Conservation (phyloP, 129 eudicot species). For the Solidago caesia region DNA sequence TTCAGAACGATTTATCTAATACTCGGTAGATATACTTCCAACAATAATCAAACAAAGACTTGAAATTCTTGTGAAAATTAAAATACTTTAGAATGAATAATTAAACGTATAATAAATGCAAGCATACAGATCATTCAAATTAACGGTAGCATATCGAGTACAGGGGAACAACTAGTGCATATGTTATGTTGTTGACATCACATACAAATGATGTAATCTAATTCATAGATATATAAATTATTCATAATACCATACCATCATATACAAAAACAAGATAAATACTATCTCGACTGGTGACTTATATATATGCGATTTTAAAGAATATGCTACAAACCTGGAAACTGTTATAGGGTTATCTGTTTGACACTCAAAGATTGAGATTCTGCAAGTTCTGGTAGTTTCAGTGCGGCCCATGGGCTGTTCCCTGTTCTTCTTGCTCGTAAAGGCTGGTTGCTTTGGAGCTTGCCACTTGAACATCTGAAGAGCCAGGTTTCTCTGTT, state of each 20-base stretch:
- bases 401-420: neutral
- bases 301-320: neutral
- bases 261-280: neutral
- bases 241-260: neutral
- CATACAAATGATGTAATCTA: neutral
- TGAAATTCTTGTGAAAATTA: too few relatives aligned
- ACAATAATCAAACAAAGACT: too few relatives aligned
- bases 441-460: neutral
- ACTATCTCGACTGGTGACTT: neutral
- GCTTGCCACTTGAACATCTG: conserved; percentile 3
- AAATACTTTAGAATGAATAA: neutral
- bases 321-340: conserved; percentile 14
- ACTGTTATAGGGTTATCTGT: neutral
- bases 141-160: neutral
- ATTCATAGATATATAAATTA: neutral
- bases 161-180: neutral
- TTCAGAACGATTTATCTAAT: too few relatives aligned
- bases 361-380: conserved; percentile 5
- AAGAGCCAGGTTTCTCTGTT: conserved; percentile 4
- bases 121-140: too few relatives aligned
- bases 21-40: too few relatives aligned
- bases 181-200: neutral
- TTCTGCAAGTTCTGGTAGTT: conserved; percentile 8
- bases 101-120: neutral
- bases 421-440: neutral